Evolutionary conservation across 2,329 filamentous ascomycete genomes (phyloP).

Genomic region (Saccharata proteae): DNA sequence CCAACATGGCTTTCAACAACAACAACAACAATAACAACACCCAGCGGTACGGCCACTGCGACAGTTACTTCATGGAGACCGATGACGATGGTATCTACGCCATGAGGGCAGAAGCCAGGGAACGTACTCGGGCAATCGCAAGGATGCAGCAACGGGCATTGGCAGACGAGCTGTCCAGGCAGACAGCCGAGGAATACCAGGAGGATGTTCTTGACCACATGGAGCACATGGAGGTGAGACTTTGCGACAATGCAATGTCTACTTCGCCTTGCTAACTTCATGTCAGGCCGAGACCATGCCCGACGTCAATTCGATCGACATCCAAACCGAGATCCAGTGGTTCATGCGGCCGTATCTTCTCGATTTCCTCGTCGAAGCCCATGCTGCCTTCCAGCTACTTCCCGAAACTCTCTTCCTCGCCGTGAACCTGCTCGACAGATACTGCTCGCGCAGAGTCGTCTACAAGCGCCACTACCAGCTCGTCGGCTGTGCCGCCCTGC

Average conservation of each 20-base stretch:
- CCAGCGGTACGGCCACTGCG: constrained; percentile 50
- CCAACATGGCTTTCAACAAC: constrained; percentile 47
- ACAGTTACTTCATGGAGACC: constrained; percentile 56
- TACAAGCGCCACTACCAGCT: constrained; percentile 99
- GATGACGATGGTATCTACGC: constrained; percentile 42
- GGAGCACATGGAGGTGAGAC: constrained; percentile 84
- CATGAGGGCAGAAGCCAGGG: constrained; percentile 54
- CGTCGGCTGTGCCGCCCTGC: constrained; percentile 86
- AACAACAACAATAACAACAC: constrained; percentile 38
- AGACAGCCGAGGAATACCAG: constrained; percentile 80
- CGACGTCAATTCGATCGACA: constrained; percentile 95
- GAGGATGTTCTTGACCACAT: constrained; percentile 92
- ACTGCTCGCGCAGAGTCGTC: constrained; percentile 94
- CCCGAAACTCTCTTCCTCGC: constrained; percentile 94
- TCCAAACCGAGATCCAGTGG: constrained; percentile 98
- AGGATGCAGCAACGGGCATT: constrained; percentile 78
- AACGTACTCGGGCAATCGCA: constrained; percentile 66
- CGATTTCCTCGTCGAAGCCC: constrained; percentile 95
- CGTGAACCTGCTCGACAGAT: constrained; percentile 90
- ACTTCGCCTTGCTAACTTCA: not conserved
- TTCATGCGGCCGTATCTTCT: constrained; percentile 98
- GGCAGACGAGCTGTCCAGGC: constrained; percentile 74
- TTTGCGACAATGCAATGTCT: too few species aligned
- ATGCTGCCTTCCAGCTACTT: constrained; percentile 84
- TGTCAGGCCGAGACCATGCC: constrained; percentile 69